A percentile compares a stretch with the other conserved stretches of the same genome.
phyloP scores from a whole-genome alignment of 768 basidiomycete genomes.

The Lactarius quietus region DNA sequence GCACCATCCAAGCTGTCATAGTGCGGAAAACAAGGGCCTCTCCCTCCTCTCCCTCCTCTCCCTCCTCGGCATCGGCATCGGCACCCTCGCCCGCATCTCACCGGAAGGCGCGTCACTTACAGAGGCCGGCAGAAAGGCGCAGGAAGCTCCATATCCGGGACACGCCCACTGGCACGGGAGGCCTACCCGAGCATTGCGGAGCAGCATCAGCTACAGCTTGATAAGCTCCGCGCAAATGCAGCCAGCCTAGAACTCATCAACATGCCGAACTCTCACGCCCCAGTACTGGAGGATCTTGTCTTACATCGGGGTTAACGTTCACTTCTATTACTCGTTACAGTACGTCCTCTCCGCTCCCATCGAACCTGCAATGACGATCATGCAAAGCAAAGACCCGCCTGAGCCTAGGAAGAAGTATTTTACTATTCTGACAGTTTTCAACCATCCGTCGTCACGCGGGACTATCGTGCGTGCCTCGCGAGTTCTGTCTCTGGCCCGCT shows the following conservation, averaged over 20 bases:
- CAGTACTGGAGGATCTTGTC: no score
- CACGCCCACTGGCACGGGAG: constrained; percentile 28
- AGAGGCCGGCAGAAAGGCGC: no score
- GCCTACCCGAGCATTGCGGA: constrained; percentile 39
- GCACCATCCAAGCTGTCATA: constrained; percentile 12
- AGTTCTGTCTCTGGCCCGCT: no score
- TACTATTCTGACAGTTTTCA: constrained; percentile 36
- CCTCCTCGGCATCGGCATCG: constrained; percentile 30
- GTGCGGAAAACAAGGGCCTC: constrained; percentile 29
- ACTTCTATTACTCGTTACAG: no score
- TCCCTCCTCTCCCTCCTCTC: constrained; percentile 32
- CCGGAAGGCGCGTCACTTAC: constrained; percentile 28
- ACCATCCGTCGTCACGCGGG: constrained; percentile 48
- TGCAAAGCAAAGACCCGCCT: constrained; percentile 34
- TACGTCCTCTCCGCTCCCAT: no score
- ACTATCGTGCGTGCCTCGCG: constrained; percentile 40
- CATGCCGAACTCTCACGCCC: constrained; percentile 30
- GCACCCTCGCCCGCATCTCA: constrained; percentile 27
- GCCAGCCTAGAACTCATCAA: constrained; percentile 36
- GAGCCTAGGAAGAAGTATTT: constrained; percentile 43
- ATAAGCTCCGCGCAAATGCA: constrained; percentile 30
- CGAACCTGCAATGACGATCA: no score
- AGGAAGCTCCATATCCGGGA: constrained; percentile 28
- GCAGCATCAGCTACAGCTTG: constrained; percentile 41
- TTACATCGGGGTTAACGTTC: no score